Conservation (phyloP, 495 filamentous ascomycete genomes). For the Cercophora newfieldiana region DNA sequence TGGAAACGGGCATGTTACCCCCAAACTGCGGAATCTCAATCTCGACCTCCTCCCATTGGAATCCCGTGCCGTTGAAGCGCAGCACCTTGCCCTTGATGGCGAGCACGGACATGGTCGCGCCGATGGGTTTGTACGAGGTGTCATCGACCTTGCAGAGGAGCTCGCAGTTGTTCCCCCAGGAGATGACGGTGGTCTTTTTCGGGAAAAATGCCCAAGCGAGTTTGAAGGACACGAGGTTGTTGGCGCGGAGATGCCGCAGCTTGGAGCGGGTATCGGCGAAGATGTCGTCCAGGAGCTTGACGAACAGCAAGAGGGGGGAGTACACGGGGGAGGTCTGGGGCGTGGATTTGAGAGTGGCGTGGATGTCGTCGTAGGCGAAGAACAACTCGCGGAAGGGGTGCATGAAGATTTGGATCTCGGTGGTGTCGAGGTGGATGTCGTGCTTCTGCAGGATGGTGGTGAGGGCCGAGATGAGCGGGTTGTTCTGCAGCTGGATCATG, state of each 20-base stretch:
- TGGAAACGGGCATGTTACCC: slow-evolving; percentile 31
- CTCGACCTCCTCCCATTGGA: slow-evolving; percentile 31
- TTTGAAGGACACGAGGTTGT: slow-evolving; percentile 33
- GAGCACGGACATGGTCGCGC: background rate
- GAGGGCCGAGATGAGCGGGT: slow-evolving; percentile 34
- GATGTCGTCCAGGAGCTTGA: slow-evolving; percentile 38
- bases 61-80: slow-evolving; percentile 33
- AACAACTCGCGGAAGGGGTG: slow-evolving; percentile 40
- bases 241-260: slow-evolving; percentile 30
- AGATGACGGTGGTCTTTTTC: slow-evolving; percentile 31
- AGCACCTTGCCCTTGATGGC: slow-evolving; percentile 29
- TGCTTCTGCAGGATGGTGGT: slow-evolving; percentile 35
- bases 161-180: slow-evolving; percentile 32
- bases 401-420: slow-evolving; percentile 33
- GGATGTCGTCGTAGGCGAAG: slow-evolving; percentile 40
- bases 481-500: slow-evolving; percentile 40
- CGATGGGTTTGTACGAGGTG: slow-evolving; percentile 19
- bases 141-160: slow-evolving; percentile 35
- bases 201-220: slow-evolving; percentile 45
- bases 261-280: slow-evolving; percentile 36
- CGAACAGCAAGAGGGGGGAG: slow-evolving; percentile 34
- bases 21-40: slow-evolving; percentile 25
- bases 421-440: slow-evolving; percentile 32
- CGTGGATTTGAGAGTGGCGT: slow-evolving; percentile 16
- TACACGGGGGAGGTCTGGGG: slow-evolving; percentile 19